Base-by-base conservation (phyloP, 768 basidiomycete species). In the Kwoniella pini region DNA sequence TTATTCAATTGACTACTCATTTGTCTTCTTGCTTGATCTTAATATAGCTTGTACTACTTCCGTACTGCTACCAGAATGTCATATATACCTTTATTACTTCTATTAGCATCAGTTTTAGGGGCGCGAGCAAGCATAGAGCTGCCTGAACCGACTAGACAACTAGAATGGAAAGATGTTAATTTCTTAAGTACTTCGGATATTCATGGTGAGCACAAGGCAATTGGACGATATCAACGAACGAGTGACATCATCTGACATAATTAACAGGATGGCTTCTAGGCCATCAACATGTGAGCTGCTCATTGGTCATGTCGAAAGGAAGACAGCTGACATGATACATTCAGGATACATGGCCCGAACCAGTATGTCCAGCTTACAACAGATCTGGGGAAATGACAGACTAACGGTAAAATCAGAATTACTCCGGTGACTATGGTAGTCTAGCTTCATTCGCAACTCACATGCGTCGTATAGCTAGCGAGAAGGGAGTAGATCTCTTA, bases 101-200 rank as follows among this genome's bases (percentile, higher is more conserved):
- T 50, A 5, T 10, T 50, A 27, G 11, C 27, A 4, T 15, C 21
- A n/a, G n/a, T 33, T 17, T n/a, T 28, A 50, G 48, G 28, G 30
- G 15, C 48, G 17, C 48, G 24, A 30, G 15, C 21, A 7, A n/a
- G 12, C 19, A 13, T 57, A 13, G 33, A 51, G 15, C 39, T 64
- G 26, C 70, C 72, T 7, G 28, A 28, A 13, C 91, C 91, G 2
- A 83, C 83, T 55, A 81, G 86, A 22, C 83, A 84, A 24, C 82
- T 95, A 13, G 84, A 85, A 52, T 93, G 91, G 92, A 86, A 87
- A n/a, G 90, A 93, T 70, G 82, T 94, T 72, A 94, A 94, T 72
- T 84, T 93, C 69, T 82, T 93, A 45, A 86, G 87, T 69, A 93
- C 90, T 2, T 93, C 92, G 0, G 91, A 93, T 76, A 88, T 84